Base-by-base conservation (phyloP, 371 early-diverging fungal genomes). In the Gilbertella persicaria region DNA sequence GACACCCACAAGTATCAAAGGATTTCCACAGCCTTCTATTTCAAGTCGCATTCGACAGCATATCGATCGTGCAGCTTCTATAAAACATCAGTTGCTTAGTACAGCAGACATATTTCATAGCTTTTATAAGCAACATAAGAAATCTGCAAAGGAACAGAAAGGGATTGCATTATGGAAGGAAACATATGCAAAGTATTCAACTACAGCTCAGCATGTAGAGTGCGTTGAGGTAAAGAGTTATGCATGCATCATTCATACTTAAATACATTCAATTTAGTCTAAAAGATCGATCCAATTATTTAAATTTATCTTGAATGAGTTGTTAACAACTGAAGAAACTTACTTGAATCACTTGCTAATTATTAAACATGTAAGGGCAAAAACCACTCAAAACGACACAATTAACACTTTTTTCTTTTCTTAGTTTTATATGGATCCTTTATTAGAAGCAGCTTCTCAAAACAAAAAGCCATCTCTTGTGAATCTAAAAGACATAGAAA, bases 381-480 rank as follows among this genome's bases (percentile, higher is more conserved):
- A 7, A 39, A 20, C 4, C 37, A 26, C 44, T 17, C 26, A 17
- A 44, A 41, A 23, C 2, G 23, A 39, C 29, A 50, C 8, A 19
- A 23, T 19, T 13, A 33, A 35, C 12, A 20, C 5, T 19, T 7
- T 5, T 30, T 6, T 12, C 6, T 29, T 42, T 12, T 7, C 26
- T 5, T 60, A 71, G 72, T 53, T 56, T 14, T 71, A 69, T 29
- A 69, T 69, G 69, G 60, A 71, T 40, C 72, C 72, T 28, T 63
- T 66, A n/a, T 38, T 62, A 4, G 26, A 66, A 10, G 58, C 66
- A 4, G 53, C 72, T 9, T 40, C 35, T 13, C 25, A 47, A 4
- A 54, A 51, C 21, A 48, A 46, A 25, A 51, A 39, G 28, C 25
- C 50, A 12, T 54, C 66, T 13, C 53, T 71, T 21, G 51, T 68